A percentile compares a stretch with the other conserved stretches of the same genome.
Conservation (phyloP, 2,329 filamentous ascomycete species). For the Apiospora rasikravindrae region DNA sequence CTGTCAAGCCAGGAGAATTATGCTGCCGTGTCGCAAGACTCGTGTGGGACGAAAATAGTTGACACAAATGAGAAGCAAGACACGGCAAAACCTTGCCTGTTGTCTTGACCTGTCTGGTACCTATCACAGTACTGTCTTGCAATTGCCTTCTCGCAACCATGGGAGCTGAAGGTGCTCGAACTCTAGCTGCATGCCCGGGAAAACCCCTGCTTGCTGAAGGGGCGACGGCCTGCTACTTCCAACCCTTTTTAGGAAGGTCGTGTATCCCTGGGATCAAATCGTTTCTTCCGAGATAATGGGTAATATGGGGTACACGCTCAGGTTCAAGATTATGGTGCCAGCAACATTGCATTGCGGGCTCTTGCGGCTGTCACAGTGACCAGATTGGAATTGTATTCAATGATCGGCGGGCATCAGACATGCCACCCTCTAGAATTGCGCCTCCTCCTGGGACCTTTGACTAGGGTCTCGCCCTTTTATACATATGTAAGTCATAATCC, state of each 20-base stretch:
- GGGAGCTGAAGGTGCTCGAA: background rate
- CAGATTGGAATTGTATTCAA: background rate
- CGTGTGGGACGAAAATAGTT: background rate
- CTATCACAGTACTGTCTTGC: background rate
- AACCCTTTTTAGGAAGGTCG: conserved; percentile 12
- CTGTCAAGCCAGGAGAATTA: background rate
- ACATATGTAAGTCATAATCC: background rate
- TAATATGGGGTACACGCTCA: background rate
- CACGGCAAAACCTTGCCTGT: background rate
- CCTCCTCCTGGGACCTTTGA: background rate
- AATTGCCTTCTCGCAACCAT: background rate
- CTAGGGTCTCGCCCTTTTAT: background rate
- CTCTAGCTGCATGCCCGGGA: background rate
- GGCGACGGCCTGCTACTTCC: background rate
- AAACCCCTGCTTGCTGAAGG: background rate
- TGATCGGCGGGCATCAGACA: background rate
- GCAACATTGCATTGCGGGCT: background rate
- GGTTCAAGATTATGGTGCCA: background rate
- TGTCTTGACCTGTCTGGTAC: background rate
- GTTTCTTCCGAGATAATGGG: background rate
- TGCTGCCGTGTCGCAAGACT: background rate
- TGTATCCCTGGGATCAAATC: background rate
- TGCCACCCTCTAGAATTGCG: background rate
- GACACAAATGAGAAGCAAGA: background rate
- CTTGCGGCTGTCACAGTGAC: conserved; percentile 3